phyloP scores from a whole-genome alignment of 2,329 filamentous ascomycete genomes.

The Ampelomyces quisqualis region DNA sequence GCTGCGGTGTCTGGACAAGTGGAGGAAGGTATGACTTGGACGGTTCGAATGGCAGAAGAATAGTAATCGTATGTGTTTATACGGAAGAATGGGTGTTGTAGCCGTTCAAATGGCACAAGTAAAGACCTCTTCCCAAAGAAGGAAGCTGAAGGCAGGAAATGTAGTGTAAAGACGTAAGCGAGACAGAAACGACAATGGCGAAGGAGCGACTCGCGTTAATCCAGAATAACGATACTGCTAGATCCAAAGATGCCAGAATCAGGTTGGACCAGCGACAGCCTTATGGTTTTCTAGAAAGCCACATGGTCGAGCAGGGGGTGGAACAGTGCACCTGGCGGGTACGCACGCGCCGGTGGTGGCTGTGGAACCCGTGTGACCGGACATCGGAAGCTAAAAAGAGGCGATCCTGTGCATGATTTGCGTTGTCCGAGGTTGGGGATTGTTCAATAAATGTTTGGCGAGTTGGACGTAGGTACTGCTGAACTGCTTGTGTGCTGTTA shows the following conservation, averaged over 20 bases:
- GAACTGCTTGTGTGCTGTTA: too few species aligned
- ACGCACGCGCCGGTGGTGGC: constrained; percentile 1
- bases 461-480: too few species aligned
- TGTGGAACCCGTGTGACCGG: constrained; percentile 2
- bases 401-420: constrained; percentile 1
- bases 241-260: too few species aligned
- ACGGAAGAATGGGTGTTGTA: too few species aligned
- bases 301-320: constrained; percentile 1
- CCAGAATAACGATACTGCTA: too few species aligned
- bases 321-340: constrained; percentile 4
- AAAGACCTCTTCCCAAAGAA: too few species aligned
- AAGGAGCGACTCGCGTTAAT: neutral
- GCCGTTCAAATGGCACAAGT: too few species aligned
- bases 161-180: neutral
- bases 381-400: neutral
- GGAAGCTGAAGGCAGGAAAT: neutral
- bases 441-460: too few species aligned
- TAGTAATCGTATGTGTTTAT: too few species aligned
- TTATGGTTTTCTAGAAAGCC: neutral
- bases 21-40: neutral
- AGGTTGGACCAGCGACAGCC: neutral
- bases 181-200: neutral
- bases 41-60: neutral
- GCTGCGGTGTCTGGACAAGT: neutral
- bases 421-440: too few species aligned